Conservation (phyloP, 148 eudicot species). For the Persicaria maculosa region DNA sequence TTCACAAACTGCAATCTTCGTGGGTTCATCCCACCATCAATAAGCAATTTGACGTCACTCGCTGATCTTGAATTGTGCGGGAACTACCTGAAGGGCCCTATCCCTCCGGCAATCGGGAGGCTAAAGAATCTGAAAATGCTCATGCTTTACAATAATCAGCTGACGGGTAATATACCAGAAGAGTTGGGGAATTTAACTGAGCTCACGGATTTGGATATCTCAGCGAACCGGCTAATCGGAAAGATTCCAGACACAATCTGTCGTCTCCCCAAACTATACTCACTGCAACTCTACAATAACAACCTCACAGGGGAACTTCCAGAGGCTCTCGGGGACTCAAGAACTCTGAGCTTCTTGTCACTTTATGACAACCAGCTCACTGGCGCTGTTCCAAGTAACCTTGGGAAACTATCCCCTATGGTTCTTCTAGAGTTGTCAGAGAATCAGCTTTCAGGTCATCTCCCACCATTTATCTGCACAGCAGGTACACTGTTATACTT, state of each 20-base stretch:
- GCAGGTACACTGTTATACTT: constrained; percentile 65
- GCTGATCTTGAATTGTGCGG: constrained; percentile 69
- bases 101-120: constrained; percentile 53
- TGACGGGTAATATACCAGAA: constrained; percentile 56
- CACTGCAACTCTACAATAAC: constrained; percentile 74
- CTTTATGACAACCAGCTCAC: constrained; percentile 57
- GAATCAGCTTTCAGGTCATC: constrained; percentile 44
- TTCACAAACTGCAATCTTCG: constrained; percentile 42
- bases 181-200: constrained; percentile 73
- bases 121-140: constrained; percentile 48
- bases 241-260: constrained; percentile 48
- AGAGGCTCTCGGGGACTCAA: constrained; percentile 38
- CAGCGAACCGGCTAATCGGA: constrained; percentile 58
- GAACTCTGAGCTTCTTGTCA: constrained; percentile 42
- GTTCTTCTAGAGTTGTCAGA: constrained; percentile 54
- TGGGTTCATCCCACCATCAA: constrained; percentile 45
- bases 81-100: constrained; percentile 42
- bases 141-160: constrained; percentile 67
- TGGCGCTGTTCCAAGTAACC: constrained; percentile 57
- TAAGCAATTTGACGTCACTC: constrained; percentile 78
- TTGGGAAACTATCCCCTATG: constrained; percentile 51
- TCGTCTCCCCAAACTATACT: constrained; percentile 50
- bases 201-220: constrained; percentile 59
- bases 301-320: constrained; percentile 68
- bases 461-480: constrained; percentile 52